A percentile compares a stretch with the other conserved stretches of the same genome.
These are phyloP conservation scores for Colletotrichum sp. DNA, from an alignment of 2,329 filamentous ascomycete species.

Conservation along the genomic window DNA sequence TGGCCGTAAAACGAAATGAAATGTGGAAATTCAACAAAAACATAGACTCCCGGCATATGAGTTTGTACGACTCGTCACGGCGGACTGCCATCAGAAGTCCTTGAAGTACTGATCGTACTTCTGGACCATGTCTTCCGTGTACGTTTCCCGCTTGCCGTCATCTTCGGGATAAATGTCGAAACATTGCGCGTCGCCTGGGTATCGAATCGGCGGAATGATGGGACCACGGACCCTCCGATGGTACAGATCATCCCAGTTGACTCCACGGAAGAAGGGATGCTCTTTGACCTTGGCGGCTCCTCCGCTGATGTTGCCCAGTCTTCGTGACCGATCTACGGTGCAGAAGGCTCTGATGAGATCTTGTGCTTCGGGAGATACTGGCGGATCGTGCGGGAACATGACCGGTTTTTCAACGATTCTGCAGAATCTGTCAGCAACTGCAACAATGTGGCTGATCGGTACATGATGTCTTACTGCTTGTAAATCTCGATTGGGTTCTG, in stretches of 20 bases:
- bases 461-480: slow-evolving; percentile 63
- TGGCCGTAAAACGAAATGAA: neutral
- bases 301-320: slow-evolving; percentile 79
- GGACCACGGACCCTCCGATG: slow-evolving; percentile 69
- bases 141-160: slow-evolving; percentile 66
- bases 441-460: neutral
- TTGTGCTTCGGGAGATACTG: slow-evolving; percentile 70
- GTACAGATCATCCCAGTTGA: slow-evolving; percentile 77
- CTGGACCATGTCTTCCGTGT: slow-evolving; percentile 70
- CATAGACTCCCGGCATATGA: neutral
- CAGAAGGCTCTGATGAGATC: slow-evolving; percentile 79
- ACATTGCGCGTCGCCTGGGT: slow-evolving; percentile 77
- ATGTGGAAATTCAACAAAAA: neutral
- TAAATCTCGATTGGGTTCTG: slow-evolving; percentile 88
- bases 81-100: slow-evolving; percentile 61
- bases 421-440: neutral
- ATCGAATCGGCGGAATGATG: slow-evolving; percentile 76
- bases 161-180: slow-evolving; percentile 87
- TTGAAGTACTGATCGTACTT: slow-evolving; percentile 75
- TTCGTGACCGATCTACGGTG: slow-evolving; percentile 77
- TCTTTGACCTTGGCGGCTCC: slow-evolving; percentile 74
- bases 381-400: slow-evolving; percentile 71
- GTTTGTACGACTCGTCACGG: neutral
- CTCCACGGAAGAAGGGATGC: slow-evolving; percentile 76
- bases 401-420: slow-evolving; percentile 83